A percentile compares a stretch with the other conserved stretches of the same genome.
phyloP scores from a whole-genome alignment of 2,329 filamentous ascomycete species.

The Colletotrichum viniferum region DNA sequence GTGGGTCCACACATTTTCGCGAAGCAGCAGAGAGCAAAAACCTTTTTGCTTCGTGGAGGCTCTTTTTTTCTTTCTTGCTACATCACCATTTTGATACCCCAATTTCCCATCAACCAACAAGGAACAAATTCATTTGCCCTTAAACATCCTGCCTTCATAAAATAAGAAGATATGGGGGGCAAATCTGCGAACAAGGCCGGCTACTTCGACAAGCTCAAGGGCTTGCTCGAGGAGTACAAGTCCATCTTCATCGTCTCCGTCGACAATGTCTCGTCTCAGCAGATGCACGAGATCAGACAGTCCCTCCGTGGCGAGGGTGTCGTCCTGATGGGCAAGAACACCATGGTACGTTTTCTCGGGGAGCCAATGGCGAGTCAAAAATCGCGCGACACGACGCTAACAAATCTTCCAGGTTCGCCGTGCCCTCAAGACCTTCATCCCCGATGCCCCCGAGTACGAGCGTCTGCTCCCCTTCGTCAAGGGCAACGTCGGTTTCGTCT shows the following conservation, averaged over 20 bases:
- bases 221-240: constrained; percentile 93
- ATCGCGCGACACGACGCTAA: neutral
- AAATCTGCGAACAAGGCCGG: constrained; percentile 90
- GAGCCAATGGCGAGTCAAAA: neutral
- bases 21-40: constrained; percentile 14
- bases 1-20: constrained; percentile 6
- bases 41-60: neutral
- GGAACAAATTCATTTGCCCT: constrained; percentile 65
- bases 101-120: constrained; percentile 22
- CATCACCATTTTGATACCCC: constrained; percentile 21
- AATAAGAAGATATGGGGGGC: constrained; percentile 98
- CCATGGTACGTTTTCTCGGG: constrained; percentile 73
- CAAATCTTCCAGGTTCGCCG: constrained; percentile 73
- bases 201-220: constrained; percentile 99
- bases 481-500: constrained; percentile 99
- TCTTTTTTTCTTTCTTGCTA: neutral
- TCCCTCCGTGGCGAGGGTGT: constrained; percentile 90
- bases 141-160: constrained; percentile 96
- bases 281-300: constrained; percentile 99
- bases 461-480: constrained; percentile 94
- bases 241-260: constrained; percentile 97
- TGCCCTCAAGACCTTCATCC: constrained; percentile 93
- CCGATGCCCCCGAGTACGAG: constrained; percentile 95
- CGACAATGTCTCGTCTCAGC: constrained; percentile 99
- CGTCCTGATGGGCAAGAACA: constrained; percentile 99